A percentile compares a stretch with the other conserved stretches of the same genome.
Conservation (phyloP, 768 basidiomycete genomes). For the Saitozyma podzolica region DNA sequence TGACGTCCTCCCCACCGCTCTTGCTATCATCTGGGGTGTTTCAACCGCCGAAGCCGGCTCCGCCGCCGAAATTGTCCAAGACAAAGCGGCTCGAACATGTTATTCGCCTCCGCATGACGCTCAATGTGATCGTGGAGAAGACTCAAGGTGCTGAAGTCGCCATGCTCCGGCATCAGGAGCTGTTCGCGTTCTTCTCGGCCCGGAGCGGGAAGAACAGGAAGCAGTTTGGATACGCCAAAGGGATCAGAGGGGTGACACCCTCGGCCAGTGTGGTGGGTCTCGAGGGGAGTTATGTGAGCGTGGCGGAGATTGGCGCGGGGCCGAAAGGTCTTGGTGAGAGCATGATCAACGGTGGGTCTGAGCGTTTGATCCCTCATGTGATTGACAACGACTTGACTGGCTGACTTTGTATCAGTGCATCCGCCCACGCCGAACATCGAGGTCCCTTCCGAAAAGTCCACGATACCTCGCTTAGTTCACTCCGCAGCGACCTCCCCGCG, state of each 20-base stretch:
- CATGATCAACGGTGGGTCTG: conserved; percentile 24
- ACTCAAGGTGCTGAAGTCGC: conserved; percentile 84
- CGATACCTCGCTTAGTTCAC: not conserved
- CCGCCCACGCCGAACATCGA: conserved; percentile 14
- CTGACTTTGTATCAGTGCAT: conserved; percentile 9
- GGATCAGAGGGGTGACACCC: conserved; percentile 6
- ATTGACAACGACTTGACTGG: too few relatives aligned
- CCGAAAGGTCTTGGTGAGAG: conserved; percentile 4
- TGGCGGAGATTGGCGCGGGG: conserved; percentile 9
- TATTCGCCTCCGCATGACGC: conserved; percentile 81
- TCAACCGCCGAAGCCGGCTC: conserved; percentile 10
- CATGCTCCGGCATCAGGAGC: conserved; percentile 73
- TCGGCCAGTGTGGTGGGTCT: conserved; percentile 25
- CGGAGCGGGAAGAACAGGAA: conserved; percentile 47
- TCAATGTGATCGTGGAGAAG: conserved; percentile 75
- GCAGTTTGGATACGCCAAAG: conserved; percentile 20
- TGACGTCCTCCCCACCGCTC: conserved; percentile 3
- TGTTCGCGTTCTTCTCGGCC: conserved; percentile 82
- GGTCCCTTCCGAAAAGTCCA: too few relatives aligned
- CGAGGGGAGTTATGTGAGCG: conserved; percentile 45
- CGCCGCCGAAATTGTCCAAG: conserved; percentile 58
- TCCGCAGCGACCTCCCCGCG: conserved; percentile 24
- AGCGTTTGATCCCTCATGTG: not conserved
- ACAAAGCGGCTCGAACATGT: conserved; percentile 72
- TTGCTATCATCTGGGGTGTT: conserved; percentile 14